Percentiles rank a stretch among this genome's conserved stretches.
Evolutionary conservation across 805 yeast species (phyloP).

Genomic region (Diddensiella transvaalensis): DNA sequence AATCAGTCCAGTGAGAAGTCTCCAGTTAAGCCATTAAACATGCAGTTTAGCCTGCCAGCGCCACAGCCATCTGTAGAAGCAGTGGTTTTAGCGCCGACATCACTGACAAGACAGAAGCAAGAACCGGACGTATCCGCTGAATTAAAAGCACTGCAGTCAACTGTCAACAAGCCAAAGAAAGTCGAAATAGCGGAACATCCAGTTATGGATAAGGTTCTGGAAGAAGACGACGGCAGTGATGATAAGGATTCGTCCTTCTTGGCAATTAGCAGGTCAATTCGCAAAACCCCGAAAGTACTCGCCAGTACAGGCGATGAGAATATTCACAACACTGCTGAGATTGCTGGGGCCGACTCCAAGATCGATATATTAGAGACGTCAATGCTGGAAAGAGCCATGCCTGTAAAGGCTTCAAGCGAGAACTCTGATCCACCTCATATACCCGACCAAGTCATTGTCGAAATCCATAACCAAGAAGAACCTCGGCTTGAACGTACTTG

Average conservation of each 20-base stretch:
- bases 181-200: no score
- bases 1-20: background rate
- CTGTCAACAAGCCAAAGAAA: background rate
- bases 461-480: background rate
- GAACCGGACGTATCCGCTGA: slow-evolving; percentile 1
- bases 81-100: no score
- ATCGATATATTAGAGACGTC: background rate
- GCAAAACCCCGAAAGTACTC: background rate
- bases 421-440: background rate
- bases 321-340: background rate
- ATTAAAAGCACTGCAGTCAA: background rate
- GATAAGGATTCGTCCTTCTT: slow-evolving; percentile 18
- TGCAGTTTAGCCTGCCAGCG: no score
- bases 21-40: background rate
- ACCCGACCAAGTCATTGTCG: background rate
- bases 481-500: background rate
- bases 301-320: background rate
- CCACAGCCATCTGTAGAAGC: no score
- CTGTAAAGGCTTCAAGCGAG: background rate
- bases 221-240: slow-evolving; percentile 1
- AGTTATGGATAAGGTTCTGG: slow-evolving; percentile 1
- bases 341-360: background rate
- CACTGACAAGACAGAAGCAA: background rate
- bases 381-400: background rate
- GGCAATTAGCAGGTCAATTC: slow-evolving; percentile 20